Percentiles rank a stretch among this genome's conserved stretches.
phyloP scores from a whole-genome alignment of 2,329 filamentous ascomycete species.

The Trichoderma simmonsii region DNA sequence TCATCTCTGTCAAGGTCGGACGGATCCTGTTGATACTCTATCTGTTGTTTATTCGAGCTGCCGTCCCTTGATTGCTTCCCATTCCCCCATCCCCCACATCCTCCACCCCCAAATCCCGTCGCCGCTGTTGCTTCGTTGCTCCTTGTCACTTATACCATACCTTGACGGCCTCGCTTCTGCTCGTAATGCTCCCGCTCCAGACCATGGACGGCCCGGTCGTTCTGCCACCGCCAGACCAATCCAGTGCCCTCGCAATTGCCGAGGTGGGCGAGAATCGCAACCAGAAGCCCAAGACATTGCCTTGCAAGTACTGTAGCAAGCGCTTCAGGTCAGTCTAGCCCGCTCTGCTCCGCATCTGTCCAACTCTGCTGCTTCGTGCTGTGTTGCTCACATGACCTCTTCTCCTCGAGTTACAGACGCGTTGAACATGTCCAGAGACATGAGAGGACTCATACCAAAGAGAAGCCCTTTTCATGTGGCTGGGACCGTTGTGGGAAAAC shows the following conservation, averaged over 20 bases:
- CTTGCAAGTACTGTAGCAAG: conserved; percentile 62
- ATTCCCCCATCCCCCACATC: conserved; percentile 10
- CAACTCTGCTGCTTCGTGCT: conserved; percentile 1
- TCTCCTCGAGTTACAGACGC: conserved; percentile 41
- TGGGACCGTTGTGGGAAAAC: conserved; percentile 61
- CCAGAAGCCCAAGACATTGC: conserved; percentile 60
- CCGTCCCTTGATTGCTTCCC: neutral
- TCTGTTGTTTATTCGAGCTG: conserved; percentile 3
- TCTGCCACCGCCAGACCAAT: conserved; percentile 27
- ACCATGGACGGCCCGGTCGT: conserved; percentile 48
- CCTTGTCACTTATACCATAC: conserved; percentile 8
- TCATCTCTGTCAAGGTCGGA: neutral
- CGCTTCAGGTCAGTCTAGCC: conserved; percentile 53
- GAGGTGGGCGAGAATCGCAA: conserved; percentile 52
- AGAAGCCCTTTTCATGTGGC: conserved; percentile 60
- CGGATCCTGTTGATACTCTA: neutral
- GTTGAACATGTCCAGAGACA: conserved; percentile 64
- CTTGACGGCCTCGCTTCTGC: conserved; percentile 19
- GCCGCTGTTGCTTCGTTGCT: neutral
- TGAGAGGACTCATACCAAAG: conserved; percentile 62
- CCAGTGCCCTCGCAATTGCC: conserved; percentile 31
- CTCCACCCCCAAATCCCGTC: conserved; percentile 5
- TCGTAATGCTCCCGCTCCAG: conserved; percentile 52
- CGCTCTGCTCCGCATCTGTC: conserved; percentile 16
- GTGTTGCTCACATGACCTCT: conserved; percentile 23